phyloP scores from a whole-genome alignment of 1,284 basidiomycete genomes.

The Schizophyllum commune region DNA sequence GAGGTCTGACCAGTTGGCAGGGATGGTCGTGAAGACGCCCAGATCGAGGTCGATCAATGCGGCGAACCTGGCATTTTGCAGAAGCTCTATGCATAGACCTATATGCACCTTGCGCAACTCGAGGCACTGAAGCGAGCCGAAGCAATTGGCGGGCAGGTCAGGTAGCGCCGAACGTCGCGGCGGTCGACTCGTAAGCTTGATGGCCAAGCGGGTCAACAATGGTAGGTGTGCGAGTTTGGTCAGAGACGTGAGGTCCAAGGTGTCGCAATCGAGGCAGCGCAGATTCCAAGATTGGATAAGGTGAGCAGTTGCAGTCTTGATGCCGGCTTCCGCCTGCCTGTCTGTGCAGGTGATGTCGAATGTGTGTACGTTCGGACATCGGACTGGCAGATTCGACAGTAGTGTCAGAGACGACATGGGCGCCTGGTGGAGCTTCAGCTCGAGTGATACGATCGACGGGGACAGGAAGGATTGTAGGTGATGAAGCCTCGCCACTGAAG shows the following conservation, averaged over 20 bases:
- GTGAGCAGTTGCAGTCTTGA: not conserved
- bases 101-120: not conserved
- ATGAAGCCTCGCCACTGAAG: not conserved
- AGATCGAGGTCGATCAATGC: not conserved
- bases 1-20: not conserved
- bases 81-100: not conserved
- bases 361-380: not conserved
- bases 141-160: not conserved
- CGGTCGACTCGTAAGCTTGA: not conserved
- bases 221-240: not conserved
- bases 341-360: not conserved
- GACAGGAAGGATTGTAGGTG: not conserved
- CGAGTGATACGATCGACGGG: not conserved
- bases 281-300: not conserved
- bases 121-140: not conserved
- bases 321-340: not conserved
- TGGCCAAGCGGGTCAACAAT: not conserved
- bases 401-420: not conserved
- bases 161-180: not conserved
- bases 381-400: not conserved
- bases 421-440: not conserved
- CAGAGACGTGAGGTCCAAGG: not conserved
- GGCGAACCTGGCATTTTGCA: not conserved
- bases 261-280: not conserved
- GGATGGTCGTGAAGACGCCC: not conserved